Evolutionary conservation across 2,329 filamentous ascomycete species (phyloP).

Genomic region (Setomelanomma holmii): DNA sequence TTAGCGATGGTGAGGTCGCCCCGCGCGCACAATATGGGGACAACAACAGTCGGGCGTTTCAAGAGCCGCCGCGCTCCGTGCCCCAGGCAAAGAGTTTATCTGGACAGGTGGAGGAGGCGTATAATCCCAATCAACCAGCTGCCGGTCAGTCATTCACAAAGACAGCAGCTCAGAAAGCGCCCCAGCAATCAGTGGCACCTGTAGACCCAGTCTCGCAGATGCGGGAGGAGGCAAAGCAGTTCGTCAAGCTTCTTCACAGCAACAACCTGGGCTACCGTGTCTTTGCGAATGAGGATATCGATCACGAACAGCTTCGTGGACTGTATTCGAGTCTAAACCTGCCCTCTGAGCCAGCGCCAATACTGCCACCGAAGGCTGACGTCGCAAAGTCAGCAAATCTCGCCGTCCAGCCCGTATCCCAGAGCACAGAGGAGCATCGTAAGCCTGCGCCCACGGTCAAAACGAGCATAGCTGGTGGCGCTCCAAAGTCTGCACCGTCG

Average conservation of each 20-base stretch:
- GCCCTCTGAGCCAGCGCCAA: slow-evolving; percentile 35
- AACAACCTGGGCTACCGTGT: slow-evolving; percentile 77
- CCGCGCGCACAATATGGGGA: slow-evolving; percentile 18
- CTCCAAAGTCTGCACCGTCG: slow-evolving; percentile 20
- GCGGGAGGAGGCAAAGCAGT: slow-evolving; percentile 45
- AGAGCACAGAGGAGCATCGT: slow-evolving; percentile 3
- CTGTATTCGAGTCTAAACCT: slow-evolving; percentile 38
- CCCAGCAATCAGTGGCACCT: slow-evolving; percentile 8
- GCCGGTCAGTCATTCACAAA: slow-evolving; percentile 18
- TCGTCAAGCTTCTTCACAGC: slow-evolving; percentile 50
- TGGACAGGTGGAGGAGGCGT: slow-evolving; percentile 13
- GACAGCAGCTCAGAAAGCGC: not conserved
- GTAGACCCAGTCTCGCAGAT: slow-evolving; percentile 24
- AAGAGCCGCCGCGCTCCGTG: slow-evolving; percentile 33
- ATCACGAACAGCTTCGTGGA: slow-evolving; percentile 32
- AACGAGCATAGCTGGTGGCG: slow-evolving; percentile 21
- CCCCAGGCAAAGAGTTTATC: slow-evolving; percentile 12
- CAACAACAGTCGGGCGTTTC: slow-evolving; percentile 9
- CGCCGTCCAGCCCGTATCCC: slow-evolving; percentile 10
- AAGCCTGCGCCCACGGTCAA: slow-evolving; percentile 29
- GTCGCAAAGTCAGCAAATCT: slow-evolving; percentile 8
- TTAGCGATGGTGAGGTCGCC: slow-evolving; percentile 64
- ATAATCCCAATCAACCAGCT: slow-evolving; percentile 28
- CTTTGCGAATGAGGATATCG: slow-evolving; percentile 55
- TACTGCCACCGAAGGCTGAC: slow-evolving; percentile 25